Percentiles rank a stretch among this genome's conserved stretches.
Conservation (phyloP, 345 rosid species). For the Linum usitatissimum region DNA sequence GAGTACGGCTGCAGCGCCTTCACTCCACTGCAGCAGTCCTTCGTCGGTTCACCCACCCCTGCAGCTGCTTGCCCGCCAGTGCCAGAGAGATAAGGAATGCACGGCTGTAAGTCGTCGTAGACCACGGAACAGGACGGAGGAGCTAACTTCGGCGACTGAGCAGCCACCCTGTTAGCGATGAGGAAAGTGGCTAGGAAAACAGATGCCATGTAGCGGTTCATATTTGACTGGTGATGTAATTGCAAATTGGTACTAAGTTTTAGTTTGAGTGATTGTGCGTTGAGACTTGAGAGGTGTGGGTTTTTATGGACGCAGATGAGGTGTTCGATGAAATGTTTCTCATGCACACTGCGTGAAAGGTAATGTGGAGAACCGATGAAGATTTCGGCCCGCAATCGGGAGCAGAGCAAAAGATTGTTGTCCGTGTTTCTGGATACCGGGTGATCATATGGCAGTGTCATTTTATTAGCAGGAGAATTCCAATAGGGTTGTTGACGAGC, state of each 20-base stretch:
- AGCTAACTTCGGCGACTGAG: neutral
- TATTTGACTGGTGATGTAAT: neutral
- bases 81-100: neutral
- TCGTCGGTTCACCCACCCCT: neutral
- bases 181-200: neutral
- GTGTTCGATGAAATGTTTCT: neutral
- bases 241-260: neutral
- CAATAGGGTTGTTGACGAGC: no score
- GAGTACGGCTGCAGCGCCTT: neutral
- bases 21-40: neutral
- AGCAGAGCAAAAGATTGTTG: no score
- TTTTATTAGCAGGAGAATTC: no score
- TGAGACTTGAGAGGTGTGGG: neutral
- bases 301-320: neutral
- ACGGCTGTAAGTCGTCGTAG: neutral
- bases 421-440: no score
- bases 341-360: neutral
- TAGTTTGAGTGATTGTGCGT: neutral
- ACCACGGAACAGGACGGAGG: neutral
- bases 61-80: no score
- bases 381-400: no score
- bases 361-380: no score
- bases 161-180: neutral
- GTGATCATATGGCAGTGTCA: no score
- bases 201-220: neutral